phyloP scores from a whole-genome alignment of 495 filamentous ascomycete genomes.

The Neurospora terricola region DNA sequence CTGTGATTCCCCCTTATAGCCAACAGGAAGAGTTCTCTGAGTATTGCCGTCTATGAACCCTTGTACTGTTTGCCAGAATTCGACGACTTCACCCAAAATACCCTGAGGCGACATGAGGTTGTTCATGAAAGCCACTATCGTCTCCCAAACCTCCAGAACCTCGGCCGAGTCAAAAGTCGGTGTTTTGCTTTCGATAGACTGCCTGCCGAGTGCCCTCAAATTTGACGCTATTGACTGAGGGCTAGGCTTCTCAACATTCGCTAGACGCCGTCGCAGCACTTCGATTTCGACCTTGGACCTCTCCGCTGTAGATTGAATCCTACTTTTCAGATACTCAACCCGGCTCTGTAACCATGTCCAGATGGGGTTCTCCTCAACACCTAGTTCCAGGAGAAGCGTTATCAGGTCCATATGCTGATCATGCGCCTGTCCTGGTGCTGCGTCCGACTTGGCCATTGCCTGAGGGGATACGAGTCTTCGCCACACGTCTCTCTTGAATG shows the following conservation, averaged over 20 bases:
- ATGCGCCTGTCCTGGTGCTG: constrained; percentile 36
- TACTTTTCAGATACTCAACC: constrained; percentile 78
- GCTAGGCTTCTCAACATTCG: constrained; percentile 59
- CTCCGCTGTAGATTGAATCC: constrained; percentile 68
- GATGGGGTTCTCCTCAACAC: constrained; percentile 91
- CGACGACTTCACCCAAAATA: constrained; percentile 76
- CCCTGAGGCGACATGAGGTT: constrained; percentile 65
- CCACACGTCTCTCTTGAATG: constrained; percentile 87
- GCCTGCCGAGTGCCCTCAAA: constrained; percentile 58
- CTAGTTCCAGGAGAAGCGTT: constrained; percentile 74
- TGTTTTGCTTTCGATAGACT: constrained; percentile 43
- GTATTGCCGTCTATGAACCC: constrained; percentile 82
- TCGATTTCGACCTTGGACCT: constrained; percentile 84
- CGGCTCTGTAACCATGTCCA: constrained; percentile 88
- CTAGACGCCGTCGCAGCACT: constrained; percentile 71
- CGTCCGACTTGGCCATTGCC: constrained; percentile 33
- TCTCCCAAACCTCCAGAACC: constrained; percentile 84
- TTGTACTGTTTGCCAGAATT: constrained; percentile 88
- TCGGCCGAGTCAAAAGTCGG: constrained; percentile 60
- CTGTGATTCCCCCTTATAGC: constrained; percentile 73
- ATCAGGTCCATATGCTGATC: constrained; percentile 89
- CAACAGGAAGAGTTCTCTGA: constrained; percentile 69
- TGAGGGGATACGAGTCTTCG: constrained; percentile 54
- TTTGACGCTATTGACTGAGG: constrained; percentile 58
- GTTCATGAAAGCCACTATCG: constrained; percentile 60